These are phyloP conservation scores for Pelargonium nanum DNA, from an alignment of 345 rosid species.

Conservation along the genomic window DNA sequence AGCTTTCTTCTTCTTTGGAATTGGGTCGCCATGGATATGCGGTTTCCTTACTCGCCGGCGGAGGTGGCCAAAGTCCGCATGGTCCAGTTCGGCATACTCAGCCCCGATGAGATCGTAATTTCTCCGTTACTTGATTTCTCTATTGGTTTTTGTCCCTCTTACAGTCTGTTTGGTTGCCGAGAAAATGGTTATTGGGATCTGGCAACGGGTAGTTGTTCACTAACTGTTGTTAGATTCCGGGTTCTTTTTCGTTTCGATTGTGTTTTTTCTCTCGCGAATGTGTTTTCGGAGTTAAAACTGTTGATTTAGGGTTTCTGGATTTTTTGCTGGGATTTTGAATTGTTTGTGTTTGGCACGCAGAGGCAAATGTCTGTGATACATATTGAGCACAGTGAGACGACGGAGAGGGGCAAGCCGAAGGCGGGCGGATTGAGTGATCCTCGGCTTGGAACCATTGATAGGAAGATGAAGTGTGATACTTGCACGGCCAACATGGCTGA, in stretches of 20 bases:
- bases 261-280: not conserved
- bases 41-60: constrained; percentile 84
- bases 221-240: not conserved
- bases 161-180: constrained; percentile 7
- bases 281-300: not conserved
- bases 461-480: constrained; percentile 86
- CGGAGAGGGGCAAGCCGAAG: constrained; percentile 89
- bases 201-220: not conserved
- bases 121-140: not conserved
- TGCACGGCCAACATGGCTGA: constrained; percentile 94
- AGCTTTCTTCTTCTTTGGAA: not conserved
- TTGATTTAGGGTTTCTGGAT: not conserved
- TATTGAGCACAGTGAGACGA: constrained; percentile 80
- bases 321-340: constrained; percentile 1
- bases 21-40: constrained; percentile 31
- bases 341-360: constrained; percentile 31
- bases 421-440: constrained; percentile 72
- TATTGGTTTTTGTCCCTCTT: constrained; percentile 4
- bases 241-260: not conserved
- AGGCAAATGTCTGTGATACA: constrained; percentile 95
- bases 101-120: constrained; percentile 93
- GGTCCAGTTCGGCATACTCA: constrained; percentile 91
- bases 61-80: constrained; percentile 84
- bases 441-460: constrained; percentile 80
- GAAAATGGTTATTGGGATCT: not conserved